Base-by-base conservation (phyloP, 2,329 filamentous ascomycete genomes). In the Achaetomium macrosporum region DNA sequence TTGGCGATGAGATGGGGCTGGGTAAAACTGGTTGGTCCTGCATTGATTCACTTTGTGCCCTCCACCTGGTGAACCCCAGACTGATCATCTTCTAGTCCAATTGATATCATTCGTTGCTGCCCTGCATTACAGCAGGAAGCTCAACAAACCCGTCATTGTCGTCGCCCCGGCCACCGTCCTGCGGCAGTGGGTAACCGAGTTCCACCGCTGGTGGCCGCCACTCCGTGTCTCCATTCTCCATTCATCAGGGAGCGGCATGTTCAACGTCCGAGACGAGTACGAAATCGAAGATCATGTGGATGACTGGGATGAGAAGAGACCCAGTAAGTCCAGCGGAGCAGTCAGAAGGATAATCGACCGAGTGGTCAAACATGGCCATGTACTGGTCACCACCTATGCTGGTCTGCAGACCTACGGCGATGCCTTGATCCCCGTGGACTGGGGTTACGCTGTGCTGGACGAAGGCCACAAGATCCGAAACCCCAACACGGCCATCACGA, bases 181-280 rank as follows among this genome's bases (percentile, higher is more conserved):
- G 73, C 87, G 90, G 56, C 93, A 99, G 67, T 99, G 93, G 93
- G 93, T 96, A 12, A 95, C 95, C 59, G 93, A 99, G 65, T 97
- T 99, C 62, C 95, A 99, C 70, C 84, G 86, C 12, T 99, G 95
- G 95, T 99, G 95, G 95, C 93, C 93, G n/a, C 86, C 93, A n/a
- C 75, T 99, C 31, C 82, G 95, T 40, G 93, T 99, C 5, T 95
- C 91, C 0, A 97, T 99, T 57, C 69, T 99, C 45, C 93, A 99
- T 66, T 90, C 90, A 1, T 96, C 93, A 5, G 93, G 93, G 2
- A 97, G 90, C 67, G 95, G 93, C 16, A 97, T 99, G 92, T 74
- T 96, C 49, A 90, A 95, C 59, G 75, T 95, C 20, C 76, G 75
- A 33, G 76, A 77, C 46, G 88, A 92, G 67, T 81, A 81, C 30